phyloP scores from a whole-genome alignment of 257 asterid species.

The Phtheirospermum japonicum region DNA sequence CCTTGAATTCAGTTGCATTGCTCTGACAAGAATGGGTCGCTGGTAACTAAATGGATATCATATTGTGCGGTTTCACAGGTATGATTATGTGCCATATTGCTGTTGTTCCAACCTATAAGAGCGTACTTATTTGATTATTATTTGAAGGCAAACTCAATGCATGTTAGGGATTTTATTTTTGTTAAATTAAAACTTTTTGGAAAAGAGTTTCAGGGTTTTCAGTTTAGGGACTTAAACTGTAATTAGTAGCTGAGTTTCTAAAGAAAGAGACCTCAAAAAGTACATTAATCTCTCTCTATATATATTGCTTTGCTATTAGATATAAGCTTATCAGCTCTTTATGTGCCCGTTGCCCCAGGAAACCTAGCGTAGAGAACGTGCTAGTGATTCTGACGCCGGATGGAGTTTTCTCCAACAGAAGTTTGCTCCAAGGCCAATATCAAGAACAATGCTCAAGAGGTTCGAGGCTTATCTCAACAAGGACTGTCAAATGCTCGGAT shows the following conservation, averaged over 20 bases:
- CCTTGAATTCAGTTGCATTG: constrained; percentile 66
- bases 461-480: constrained; percentile 61
- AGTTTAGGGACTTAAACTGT: neutral
- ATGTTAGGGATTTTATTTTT: constrained; percentile 10
- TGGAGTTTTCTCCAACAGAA: constrained; percentile 60
- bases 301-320: neutral
- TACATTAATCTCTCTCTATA: neutral
- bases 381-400: constrained; percentile 70
- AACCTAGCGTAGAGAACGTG: constrained; percentile 72
- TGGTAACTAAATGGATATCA: constrained; percentile 69
- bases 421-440: constrained; percentile 52
- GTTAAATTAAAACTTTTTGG: neutral
- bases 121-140: neutral
- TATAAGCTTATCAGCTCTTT: constrained; percentile 1
- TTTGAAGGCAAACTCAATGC: neutral
- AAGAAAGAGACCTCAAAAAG: neutral
- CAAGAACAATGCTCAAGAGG: constrained; percentile 57
- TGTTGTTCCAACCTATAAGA: constrained; percentile 8
- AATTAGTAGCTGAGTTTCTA: constrained; percentile 5
- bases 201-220: neutral
- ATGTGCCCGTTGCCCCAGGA: constrained; percentile 47
- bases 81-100: constrained; percentile 24
- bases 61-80: constrained; percentile 92
- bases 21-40: constrained; percentile 73
- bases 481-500: constrained; percentile 47